Percentiles rank a stretch among this genome's conserved stretches.
phyloP scores from a whole-genome alignment of 1,284 basidiomycete genomes.

The Ustilago cynodontis region DNA sequence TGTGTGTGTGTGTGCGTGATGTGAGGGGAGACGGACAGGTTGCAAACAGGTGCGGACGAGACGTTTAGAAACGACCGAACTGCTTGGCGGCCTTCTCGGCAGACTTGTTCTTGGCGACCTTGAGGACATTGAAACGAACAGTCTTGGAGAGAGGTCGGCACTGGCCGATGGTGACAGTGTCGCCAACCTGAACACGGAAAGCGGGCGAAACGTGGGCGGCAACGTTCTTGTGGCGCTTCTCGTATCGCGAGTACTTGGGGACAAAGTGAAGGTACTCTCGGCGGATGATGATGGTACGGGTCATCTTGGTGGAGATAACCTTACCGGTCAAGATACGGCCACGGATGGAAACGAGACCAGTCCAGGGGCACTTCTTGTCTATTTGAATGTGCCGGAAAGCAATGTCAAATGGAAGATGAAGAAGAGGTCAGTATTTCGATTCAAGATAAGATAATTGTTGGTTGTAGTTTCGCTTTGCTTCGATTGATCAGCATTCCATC shows the following conservation, averaged over 20 bases:
- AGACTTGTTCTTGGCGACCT: slow-evolving; percentile 76
- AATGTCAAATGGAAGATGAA: not conserved
- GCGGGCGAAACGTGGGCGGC: slow-evolving; percentile 96
- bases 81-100: slow-evolving; percentile 76
- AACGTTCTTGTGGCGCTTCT: slow-evolving; percentile 89
- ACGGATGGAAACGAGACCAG: slow-evolving; percentile 83
- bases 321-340: slow-evolving; percentile 98
- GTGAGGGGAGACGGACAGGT: not conserved
- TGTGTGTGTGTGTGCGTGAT: not conserved
- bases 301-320: slow-evolving; percentile 99
- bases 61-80: slow-evolving; percentile 89
- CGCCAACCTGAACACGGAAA: slow-evolving; percentile 87
- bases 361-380: slow-evolving; percentile 99
- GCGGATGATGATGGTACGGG: slow-evolving; percentile 96
- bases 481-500: not conserved
- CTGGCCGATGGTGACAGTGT: slow-evolving; percentile 96
- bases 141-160: slow-evolving; percentile 99
- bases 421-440: slow-evolving; percentile 16
- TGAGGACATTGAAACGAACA: slow-evolving; percentile 96
- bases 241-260: slow-evolving; percentile 87
- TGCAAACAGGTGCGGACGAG: not conserved
- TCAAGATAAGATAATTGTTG: too few relatives aligned
- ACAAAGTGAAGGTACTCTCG: slow-evolving; percentile 96
- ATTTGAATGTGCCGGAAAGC: slow-evolving; percentile 26
- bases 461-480: not conserved